phyloP scores from a whole-genome alignment of 2,329 filamentous ascomycete genomes.

The Alternaria sp. region DNA sequence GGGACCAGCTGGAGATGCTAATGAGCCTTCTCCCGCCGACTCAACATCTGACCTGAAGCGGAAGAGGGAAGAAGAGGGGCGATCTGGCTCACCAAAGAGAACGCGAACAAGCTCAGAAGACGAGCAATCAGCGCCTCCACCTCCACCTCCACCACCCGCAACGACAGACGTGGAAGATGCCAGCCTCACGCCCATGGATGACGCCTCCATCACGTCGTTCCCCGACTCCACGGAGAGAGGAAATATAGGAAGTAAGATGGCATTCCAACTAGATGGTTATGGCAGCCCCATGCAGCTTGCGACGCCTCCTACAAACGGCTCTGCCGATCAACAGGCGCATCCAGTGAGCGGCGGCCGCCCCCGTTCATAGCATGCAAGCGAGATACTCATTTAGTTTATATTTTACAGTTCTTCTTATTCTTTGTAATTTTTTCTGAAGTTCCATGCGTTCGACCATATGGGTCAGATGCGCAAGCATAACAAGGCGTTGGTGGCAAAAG shows the following conservation, averaged over 20 bases:
- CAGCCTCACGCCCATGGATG: slow-evolving; percentile 37
- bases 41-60: slow-evolving; percentile 48
- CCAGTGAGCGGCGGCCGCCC: slow-evolving; percentile 3
- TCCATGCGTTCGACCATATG: not conserved
- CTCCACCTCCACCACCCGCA: slow-evolving; percentile 51
- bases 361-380: not conserved
- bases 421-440: slow-evolving; percentile 14
- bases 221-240: slow-evolving; percentile 29
- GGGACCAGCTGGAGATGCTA: slow-evolving; percentile 12
- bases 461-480: slow-evolving; percentile 10
- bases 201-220: slow-evolving; percentile 21
- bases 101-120: slow-evolving; percentile 44
- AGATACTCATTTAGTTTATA: slow-evolving; percentile 5
- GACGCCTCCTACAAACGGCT: slow-evolving; percentile 53
- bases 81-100: slow-evolving; percentile 44
- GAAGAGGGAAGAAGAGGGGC: slow-evolving; percentile 48
- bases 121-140: slow-evolving; percentile 54
- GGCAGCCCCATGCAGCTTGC: slow-evolving; percentile 56
- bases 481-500: slow-evolving; percentile 12
- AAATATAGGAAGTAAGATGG: slow-evolving; percentile 17
- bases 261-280: slow-evolving; percentile 21
- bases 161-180: slow-evolving; percentile 42
- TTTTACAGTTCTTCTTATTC: slow-evolving; percentile 9
- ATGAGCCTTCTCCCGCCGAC: slow-evolving; percentile 35
- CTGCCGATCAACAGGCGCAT: slow-evolving; percentile 28